Base-by-base conservation (phyloP, 2,329 filamentous ascomycete genomes). In the Diaporthe sp. region DNA sequence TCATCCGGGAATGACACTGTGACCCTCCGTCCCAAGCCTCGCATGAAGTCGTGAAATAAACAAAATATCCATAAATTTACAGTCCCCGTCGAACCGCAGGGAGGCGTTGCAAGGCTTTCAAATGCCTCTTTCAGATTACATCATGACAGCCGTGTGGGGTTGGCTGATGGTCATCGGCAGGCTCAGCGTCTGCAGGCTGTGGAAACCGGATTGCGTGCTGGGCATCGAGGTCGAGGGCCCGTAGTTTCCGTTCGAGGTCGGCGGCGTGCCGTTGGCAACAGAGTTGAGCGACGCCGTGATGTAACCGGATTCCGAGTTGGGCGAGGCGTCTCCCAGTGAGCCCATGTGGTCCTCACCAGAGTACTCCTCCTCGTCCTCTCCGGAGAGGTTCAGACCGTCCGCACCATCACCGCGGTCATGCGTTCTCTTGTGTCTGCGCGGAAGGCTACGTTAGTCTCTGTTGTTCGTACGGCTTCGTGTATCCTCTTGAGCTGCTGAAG, bases 311-410 rank as follows among this genome's bases (percentile, higher is more conserved):
- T 94, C 92, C 0, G 93, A 94, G 65, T 90, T 92, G 22, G 94
- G 94, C 17, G 94, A 95, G 25, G 93, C 92, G 78, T 96, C 94
- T 78, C 95, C 94, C 39, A 96, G 90, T 53, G 94, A 93, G 71
- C 94, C 93, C 73, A 96, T 92, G 42, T 96, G 94, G 79, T 97
- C 94, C 78, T 97, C 95, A 76, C 96, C 95, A 49, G 91, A 92
- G 79, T 89, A 92, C 73, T 97, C 94, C 81, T 98, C 95, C 79
- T 96, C 92, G 61, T 97, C 95, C 79, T 98, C 95, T 74, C 96
- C 95, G 53, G 94, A 93, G 76, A 92, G 89, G 81, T 89, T 89
- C 80, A 92, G 88, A 75, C 83, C 83, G 58, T 93, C 91, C 57
- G 84, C 88, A 49, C 90, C 91, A 68, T 93, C 91, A 74, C 89